Evolutionary conservation across 2,329 filamentous ascomycete species (phyloP).

Genomic region (Fusarium protoensiforme): DNA sequence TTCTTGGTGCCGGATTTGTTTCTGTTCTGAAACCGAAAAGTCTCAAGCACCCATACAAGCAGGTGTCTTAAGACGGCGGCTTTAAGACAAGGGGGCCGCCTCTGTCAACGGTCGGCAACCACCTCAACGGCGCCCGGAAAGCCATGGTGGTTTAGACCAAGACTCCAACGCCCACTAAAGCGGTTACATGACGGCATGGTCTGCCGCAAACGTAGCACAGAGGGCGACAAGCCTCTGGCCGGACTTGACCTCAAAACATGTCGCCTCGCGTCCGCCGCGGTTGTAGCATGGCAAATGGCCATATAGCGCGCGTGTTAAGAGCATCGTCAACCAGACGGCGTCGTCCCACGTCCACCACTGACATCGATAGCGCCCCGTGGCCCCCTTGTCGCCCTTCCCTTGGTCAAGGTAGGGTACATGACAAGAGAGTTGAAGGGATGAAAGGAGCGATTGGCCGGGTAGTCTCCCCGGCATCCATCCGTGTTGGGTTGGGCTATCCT

Average conservation of each 20-base stretch:
- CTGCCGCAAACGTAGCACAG: conserved; percentile 21
- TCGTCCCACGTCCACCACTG: conserved; percentile 15
- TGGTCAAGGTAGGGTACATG: conserved; percentile 5
- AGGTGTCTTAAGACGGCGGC: background rate
- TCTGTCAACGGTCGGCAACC: conserved; percentile 14
- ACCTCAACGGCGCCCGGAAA: background rate
- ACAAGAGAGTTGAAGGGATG: conserved; percentile 10
- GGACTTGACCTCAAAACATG: conserved; percentile 1
- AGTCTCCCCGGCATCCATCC: conserved; percentile 16
- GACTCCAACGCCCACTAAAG: background rate
- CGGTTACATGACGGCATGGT: conserved; percentile 4
- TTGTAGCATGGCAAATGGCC: background rate
- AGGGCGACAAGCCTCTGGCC: background rate
- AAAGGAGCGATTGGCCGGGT: conserved; percentile 23
- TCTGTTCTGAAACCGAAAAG: conserved; percentile 39
- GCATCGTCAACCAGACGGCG: conserved; percentile 12
- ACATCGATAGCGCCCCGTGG: conserved; percentile 21
- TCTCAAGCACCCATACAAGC: conserved; percentile 21
- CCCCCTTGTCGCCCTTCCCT: conserved; percentile 5
- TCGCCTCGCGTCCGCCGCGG: background rate
- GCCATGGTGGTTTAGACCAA: background rate
- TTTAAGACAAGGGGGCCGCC: background rate
- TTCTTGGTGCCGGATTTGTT: conserved; percentile 32
- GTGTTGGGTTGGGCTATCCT: conserved; percentile 19
- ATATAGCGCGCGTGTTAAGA: conserved; percentile 13